phyloP scores from a whole-genome alignment of 805 yeast genomes.

The Saccharomyces mikatae region DNA sequence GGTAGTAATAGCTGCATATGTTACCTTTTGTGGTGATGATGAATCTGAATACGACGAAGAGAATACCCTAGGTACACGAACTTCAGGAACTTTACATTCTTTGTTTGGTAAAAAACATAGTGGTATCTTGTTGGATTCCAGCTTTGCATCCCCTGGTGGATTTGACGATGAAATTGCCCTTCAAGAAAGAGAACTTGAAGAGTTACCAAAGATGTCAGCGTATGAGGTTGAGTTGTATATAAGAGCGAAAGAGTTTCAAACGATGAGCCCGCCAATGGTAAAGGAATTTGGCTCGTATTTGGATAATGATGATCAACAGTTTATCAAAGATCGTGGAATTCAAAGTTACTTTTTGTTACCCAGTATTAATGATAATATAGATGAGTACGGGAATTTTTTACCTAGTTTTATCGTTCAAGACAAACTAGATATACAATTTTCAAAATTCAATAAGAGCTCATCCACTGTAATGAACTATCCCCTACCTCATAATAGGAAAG shows the following conservation, averaged over 20 bases:
- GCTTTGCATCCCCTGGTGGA: slow-evolving; percentile 24
- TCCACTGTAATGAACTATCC: slow-evolving; percentile 33
- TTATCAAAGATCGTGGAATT: slow-evolving; percentile 30
- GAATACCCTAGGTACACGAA: slow-evolving; percentile 6
- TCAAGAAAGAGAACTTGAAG: slow-evolving; percentile 19
- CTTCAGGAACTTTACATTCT: slow-evolving; percentile 10
- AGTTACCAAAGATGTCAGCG: slow-evolving; percentile 24
- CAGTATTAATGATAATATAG: slow-evolving; percentile 30
- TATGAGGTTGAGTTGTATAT: slow-evolving; percentile 27
- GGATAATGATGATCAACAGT: slow-evolving; percentile 19
- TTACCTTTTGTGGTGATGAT: slow-evolving; percentile 28
- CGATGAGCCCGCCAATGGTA: slow-evolving; percentile 24
- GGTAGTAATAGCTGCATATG: slow-evolving; percentile 26
- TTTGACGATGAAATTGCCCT: slow-evolving; percentile 23
- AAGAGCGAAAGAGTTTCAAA: slow-evolving; percentile 27
- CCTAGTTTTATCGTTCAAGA: slow-evolving; percentile 31
- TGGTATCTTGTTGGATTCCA: slow-evolving; percentile 24
- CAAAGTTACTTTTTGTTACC: slow-evolving; percentile 30
- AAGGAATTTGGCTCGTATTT: slow-evolving; percentile 28
- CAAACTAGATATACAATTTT: slow-evolving; percentile 28
- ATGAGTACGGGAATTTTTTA: slow-evolving; percentile 25
- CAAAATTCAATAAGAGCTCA: slow-evolving; percentile 26
- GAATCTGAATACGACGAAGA: slow-evolving; percentile 31
- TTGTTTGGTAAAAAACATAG: slow-evolving; percentile 23
- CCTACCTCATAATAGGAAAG: slow-evolving; percentile 43